Evolutionary conservation across 306 rosid genomes (phyloP).

Genomic region (Psophocarpus tetragonolobus): DNA sequence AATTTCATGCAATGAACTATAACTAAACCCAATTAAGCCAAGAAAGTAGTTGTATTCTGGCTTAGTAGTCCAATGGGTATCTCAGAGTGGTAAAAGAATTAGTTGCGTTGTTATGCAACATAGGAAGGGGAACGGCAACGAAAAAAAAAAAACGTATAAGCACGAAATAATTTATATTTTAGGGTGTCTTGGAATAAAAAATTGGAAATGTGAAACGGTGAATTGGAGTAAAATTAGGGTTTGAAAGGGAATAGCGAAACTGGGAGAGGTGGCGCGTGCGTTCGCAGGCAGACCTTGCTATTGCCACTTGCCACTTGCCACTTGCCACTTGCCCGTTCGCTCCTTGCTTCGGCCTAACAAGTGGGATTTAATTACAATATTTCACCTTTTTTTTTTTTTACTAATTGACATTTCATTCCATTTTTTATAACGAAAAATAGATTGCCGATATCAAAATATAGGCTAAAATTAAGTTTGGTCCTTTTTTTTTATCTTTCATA

Average conservation of each 20-base stretch:
- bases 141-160: constrained; percentile 6
- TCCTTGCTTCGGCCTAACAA: background rate
- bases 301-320: background rate
- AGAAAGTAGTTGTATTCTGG: background rate
- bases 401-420: background rate
- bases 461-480: too few species aligned
- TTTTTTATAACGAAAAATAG: background rate
- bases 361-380: background rate
- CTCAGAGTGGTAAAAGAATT: background rate
- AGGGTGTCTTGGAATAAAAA: background rate
- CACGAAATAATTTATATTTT: background rate
- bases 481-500: too few species aligned
- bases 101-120: background rate
- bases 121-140: background rate
- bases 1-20: background rate
- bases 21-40: background rate
- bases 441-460: too few species aligned
- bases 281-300: background rate
- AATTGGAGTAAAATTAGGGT: constrained; percentile 34
- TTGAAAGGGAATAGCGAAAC: background rate
- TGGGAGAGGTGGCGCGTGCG: constrained; percentile 17
- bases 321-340: background rate
- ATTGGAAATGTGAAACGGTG: background rate
- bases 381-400: background rate
- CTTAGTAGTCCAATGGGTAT: background rate